phyloP scores from a whole-genome alignment of 1,139 yeast species.

The Yamadazyma spencermartinsiae region DNA sequence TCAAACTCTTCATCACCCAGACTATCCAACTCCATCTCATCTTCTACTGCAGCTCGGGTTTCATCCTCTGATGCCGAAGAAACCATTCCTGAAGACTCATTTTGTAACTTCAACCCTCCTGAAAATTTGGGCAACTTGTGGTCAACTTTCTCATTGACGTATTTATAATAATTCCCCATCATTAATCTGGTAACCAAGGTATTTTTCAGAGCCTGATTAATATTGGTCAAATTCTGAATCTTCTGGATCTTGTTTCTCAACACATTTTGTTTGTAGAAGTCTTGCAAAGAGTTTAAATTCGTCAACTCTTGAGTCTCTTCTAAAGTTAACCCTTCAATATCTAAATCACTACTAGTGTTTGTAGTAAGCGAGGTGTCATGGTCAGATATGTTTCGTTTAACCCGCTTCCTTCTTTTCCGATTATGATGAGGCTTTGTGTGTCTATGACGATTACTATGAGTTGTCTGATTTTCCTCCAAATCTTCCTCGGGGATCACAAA shows the following conservation, averaged over 20 bases:
- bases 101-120: conserved; percentile 15
- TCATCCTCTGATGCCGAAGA: conserved; percentile 9
- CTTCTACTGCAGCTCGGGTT: conserved; percentile 19
- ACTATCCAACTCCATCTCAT: conserved; percentile 6
- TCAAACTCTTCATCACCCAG: conserved; percentile 14
- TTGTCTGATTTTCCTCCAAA: conserved; percentile 7
- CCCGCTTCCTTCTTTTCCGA: conserved; percentile 18
- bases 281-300: conserved; percentile 41
- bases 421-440: not conserved
- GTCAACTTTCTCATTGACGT: conserved; percentile 33
- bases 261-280: conserved; percentile 52
- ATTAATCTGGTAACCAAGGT: conserved; percentile 68
- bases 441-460: conserved; percentile 3
- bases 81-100: conserved; percentile 6
- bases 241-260: conserved; percentile 57
- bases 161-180: conserved; percentile 69
- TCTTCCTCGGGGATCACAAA: conserved; percentile 46
- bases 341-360: conserved; percentile 32
- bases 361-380: conserved; percentile 4
- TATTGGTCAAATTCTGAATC: conserved; percentile 46
- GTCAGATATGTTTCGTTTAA: conserved; percentile 6
- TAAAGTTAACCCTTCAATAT: conserved; percentile 36
- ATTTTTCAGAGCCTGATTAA: conserved; percentile 58
- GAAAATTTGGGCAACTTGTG: conserved; percentile 10
- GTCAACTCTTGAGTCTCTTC: conserved; percentile 41